Evolutionary conservation across 1,284 basidiomycete species (phyloP).

Genomic region (Abortiporus biennis): DNA sequence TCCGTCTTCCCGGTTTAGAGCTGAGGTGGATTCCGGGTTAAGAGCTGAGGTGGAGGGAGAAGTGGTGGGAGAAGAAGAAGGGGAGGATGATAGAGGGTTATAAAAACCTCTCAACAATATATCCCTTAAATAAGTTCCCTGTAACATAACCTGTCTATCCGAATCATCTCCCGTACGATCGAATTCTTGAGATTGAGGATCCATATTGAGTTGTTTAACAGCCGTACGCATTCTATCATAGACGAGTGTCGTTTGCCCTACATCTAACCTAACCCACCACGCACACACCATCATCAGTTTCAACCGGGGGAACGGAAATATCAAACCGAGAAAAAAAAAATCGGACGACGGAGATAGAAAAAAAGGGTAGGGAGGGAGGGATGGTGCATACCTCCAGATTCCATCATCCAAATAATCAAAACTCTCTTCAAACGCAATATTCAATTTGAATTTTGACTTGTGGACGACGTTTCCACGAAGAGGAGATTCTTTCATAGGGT

Average conservation of each 20-base stretch:
- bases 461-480: slow-evolving; percentile 52
- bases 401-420: slow-evolving; percentile 40
- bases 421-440: slow-evolving; percentile 49
- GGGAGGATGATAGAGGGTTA: no score
- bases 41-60: slow-evolving; percentile 17
- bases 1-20: not conserved
- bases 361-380: no score
- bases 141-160: slow-evolving; percentile 44
- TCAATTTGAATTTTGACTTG: slow-evolving; percentile 41
- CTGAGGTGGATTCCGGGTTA: not conserved
- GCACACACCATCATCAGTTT: no score
- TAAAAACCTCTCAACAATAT: no score
- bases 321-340: no score
- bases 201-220: slow-evolving; percentile 50
- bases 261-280: slow-evolving; percentile 64
- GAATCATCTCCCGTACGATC: slow-evolving; percentile 20
- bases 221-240: slow-evolving; percentile 70
- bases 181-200: slow-evolving; percentile 41
- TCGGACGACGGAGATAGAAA: no score
- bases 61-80: no score
- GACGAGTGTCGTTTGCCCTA: slow-evolving; percentile 62
- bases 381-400: slow-evolving; percentile 45
- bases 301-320: no score
- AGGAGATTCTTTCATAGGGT: slow-evolving; percentile 51
- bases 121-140: slow-evolving; percentile 67